These are phyloP conservation scores for Chytridium lagenaria DNA, from an alignment of 371 early-diverging fungal genomes.

Conservation along the genomic window DNA sequence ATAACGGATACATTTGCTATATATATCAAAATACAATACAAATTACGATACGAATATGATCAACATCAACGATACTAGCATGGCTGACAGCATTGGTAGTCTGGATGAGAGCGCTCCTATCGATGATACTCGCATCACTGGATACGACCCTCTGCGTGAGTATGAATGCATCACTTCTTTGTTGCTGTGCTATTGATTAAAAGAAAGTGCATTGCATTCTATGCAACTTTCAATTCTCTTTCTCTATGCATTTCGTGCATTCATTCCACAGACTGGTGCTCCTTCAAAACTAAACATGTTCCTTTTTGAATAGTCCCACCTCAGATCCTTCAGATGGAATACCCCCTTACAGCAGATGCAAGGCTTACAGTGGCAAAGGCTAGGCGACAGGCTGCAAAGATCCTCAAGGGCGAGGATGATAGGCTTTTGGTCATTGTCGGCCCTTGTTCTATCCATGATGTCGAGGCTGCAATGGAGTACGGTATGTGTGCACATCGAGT, in stretches of 20 bases:
- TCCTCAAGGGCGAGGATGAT: constrained; percentile 85
- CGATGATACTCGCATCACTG: constrained; percentile 52
- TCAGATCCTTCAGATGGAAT: constrained; percentile 92
- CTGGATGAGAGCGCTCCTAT: not conserved
- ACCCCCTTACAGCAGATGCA: constrained; percentile 64
- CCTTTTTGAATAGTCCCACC: constrained; percentile 72
- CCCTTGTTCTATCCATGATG: constrained; percentile 94
- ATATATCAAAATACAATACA: no score
- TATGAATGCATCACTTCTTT: not conserved
- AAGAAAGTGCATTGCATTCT: no score
- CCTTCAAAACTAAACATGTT: not conserved
- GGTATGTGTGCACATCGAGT: constrained; percentile 38
- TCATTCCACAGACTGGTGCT: no score
- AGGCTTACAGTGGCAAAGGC: constrained; percentile 65
- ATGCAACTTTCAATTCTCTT: no score
- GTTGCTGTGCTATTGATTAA: not conserved
- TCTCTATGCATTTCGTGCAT: no score
- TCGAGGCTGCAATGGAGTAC: constrained; percentile 85
- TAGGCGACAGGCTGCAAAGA: constrained; percentile 47
- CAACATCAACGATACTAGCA: no score
- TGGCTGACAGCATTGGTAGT: not conserved
- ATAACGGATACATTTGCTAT: no score
- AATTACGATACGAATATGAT: no score
- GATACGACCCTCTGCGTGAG: constrained; percentile 52
- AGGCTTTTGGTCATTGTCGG: constrained; percentile 89